These are phyloP conservation scores for Schwanniomyces occidentalis DNA, from an alignment of 805 yeast species.

Conservation along the genomic window DNA sequence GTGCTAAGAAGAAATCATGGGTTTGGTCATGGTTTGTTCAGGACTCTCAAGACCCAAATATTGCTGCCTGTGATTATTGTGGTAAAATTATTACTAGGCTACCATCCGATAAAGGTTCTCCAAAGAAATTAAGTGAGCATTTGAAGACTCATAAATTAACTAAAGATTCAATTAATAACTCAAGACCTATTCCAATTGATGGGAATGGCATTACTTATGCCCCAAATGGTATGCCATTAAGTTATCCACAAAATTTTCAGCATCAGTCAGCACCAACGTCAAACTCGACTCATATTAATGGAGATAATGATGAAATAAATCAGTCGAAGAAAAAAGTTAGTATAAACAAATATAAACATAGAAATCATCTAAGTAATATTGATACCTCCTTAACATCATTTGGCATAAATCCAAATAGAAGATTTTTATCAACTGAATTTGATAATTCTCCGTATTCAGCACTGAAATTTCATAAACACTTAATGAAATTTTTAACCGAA, in stretches of 20 bases:
- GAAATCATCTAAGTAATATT: slow-evolving; percentile 6
- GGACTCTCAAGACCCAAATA: slow-evolving; percentile 45
- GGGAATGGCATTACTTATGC: slow-evolving; percentile 37
- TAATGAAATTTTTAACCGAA: slow-evolving; percentile 51
- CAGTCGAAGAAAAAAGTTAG: slow-evolving; percentile 6
- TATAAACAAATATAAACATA: slow-evolving; percentile 8
- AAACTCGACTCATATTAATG: neutral
- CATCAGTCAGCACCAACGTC: slow-evolving; percentile 5
- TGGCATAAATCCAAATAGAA: slow-evolving; percentile 13
- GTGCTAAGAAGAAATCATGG: slow-evolving; percentile 64
- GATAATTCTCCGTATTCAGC: slow-evolving; percentile 47
- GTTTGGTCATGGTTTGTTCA: slow-evolving; percentile 65
- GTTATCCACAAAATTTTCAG: slow-evolving; percentile 16
- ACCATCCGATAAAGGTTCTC: slow-evolving; percentile 56
- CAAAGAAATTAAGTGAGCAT: slow-evolving; percentile 59
- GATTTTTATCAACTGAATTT: slow-evolving; percentile 27
- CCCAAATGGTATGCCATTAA: slow-evolving; percentile 28
- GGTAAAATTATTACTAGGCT: slow-evolving; percentile 49
- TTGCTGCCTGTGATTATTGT: slow-evolving; percentile 57
- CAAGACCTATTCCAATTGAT: slow-evolving; percentile 40
- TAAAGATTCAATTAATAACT: slow-evolving; percentile 39
- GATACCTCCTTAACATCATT: slow-evolving; percentile 9
- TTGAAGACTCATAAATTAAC: slow-evolving; percentile 53
- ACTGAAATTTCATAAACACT: slow-evolving; percentile 49
- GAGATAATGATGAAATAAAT: slow-evolving; percentile 7